Base-by-base conservation (phyloP, 2,329 filamentous ascomycete species). In the Triangularia verruculosa region DNA sequence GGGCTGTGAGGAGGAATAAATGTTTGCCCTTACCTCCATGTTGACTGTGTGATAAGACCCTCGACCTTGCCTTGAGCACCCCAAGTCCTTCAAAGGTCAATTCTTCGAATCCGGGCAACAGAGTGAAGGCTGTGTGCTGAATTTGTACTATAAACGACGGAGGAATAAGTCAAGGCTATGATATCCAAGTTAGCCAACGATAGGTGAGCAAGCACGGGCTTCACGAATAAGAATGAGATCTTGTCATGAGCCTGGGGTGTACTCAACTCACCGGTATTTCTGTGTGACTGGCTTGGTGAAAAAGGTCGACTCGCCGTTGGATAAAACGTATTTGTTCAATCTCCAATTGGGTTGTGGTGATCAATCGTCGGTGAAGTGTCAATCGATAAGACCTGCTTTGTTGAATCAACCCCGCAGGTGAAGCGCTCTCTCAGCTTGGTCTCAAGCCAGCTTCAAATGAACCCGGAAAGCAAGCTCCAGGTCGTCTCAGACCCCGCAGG, bases 1-100 rank as follows among this genome's bases (percentile, higher is more conserved):
- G 17, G 25, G 52, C 12, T n/a, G 15, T 34, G 15, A 63, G 7
- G 39, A 47, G 9, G 39, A 47, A 47, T 9, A 20, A 47, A 47
- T 20, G 39, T 2, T 47, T 47, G 39, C 39, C 39, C 39, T 47
- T 47, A 47, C 64, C 64, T 66, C 64, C 64, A 66, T 66, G 34
- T 60, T 61, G 59, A 32, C 30, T 47, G 54, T 47, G 15, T 17
- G 39, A 47, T 17, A 17, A 47, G 6, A 20, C n/a, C n/a, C 39
- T 47, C 7, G 39, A 20, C 39, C 39, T 47, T 20, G 15, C 4
- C 15, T 47, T 47, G 4, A 3, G 8, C 39, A 47, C 39, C 39
- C 39, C 39, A 17, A 7, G 17, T 47, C 39, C 39, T 47, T 17
- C 39, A 47, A 20, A 20, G 39, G 13, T 47, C 39, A 47, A n/a